Base-by-base conservation (phyloP, 2,329 filamentous ascomycete species). In the Aspergillus niger region DNA sequence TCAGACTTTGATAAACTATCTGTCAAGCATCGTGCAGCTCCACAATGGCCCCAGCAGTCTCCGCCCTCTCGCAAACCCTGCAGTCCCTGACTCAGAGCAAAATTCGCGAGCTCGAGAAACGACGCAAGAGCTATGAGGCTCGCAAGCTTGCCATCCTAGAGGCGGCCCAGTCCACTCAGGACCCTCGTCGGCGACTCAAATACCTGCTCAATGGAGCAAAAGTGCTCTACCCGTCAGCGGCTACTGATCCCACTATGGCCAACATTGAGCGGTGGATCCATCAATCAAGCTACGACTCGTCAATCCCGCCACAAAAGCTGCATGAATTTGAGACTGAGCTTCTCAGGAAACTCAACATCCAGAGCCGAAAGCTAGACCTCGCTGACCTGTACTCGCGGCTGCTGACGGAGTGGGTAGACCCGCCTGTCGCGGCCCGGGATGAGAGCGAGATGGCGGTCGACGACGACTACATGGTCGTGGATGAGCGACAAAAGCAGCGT, bases 371-470 rank as follows among this genome's bases (percentile, higher is more conserved):
- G 61, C 65, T 79, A 11, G 63, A 69, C 11, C 54, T 68, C 1
- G 67, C 65, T 6, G 64, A 68, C 58, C 13, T 69, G 24, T 69
- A 78, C 63, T 76, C 76, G 3, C 71, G 72, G 8, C 67, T 80
- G 11, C 58, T 79, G 48, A 78, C 74, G 22, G 76, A 78, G 57
- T 79, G 77, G 77, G 76, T 77, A 63, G 70, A 76, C 20, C 30
- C 59, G 0, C 52, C 62, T 0, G 47, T 4, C 4, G 39, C 28
- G 1, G 15, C 13, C 20, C 44, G 28, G n/a, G 44, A 66, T 36
- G 47, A 61, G 51, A 15, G 20, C 3, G 63, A 63, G 22, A 20
- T 62, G 2, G 55, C 65, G 13, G 59, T 50, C 8, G 60, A 65
- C 2, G 70, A 74, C 2, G 67, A 69, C 3, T 74, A 73, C 38